phyloP scores from a whole-genome alignment of 108 stramenopile species.

The Pseudonitzschia multiseries region DNA sequence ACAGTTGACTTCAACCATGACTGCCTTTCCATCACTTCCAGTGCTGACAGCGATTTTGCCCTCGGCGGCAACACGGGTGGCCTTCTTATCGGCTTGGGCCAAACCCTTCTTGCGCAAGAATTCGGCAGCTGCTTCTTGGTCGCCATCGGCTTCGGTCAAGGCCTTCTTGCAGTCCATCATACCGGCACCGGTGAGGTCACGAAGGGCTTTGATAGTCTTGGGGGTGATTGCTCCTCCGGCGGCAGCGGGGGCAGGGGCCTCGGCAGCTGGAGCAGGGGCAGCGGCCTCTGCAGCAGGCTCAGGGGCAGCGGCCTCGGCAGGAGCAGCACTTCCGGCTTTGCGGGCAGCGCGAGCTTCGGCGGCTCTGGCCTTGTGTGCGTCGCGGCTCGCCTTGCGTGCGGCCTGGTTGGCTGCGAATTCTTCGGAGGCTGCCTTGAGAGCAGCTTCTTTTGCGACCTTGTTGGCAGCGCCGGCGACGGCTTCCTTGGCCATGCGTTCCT shows the following conservation, averaged over 20 bases:
- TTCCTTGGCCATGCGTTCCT: constrained; percentile 34
- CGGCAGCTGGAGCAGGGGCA: constrained; percentile 8
- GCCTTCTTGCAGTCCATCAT: constrained; percentile 90
- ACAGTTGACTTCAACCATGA: constrained; percentile 79
- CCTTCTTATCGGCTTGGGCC: constrained; percentile 79
- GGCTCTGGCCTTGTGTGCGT: constrained; percentile 13
- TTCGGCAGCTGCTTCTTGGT: constrained; percentile 61
- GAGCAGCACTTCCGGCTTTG: neutral
- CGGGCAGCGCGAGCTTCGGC: neutral
- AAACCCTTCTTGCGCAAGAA: constrained; percentile 69
- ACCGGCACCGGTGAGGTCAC: constrained; percentile 73
- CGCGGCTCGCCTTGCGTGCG: constrained; percentile 21
- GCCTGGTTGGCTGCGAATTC: constrained; percentile 21
- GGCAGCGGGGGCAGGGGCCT: constrained; percentile 15
- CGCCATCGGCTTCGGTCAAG: constrained; percentile 65
- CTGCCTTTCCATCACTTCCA: constrained; percentile 46
- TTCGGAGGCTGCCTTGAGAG: neutral
- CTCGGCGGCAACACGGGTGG: constrained; percentile 67
- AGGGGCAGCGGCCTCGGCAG: constrained; percentile 2
- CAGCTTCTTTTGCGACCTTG: constrained; percentile 25
- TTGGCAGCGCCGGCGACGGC: constrained; percentile 11
- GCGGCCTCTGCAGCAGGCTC: neutral
- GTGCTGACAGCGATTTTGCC: constrained; percentile 64
- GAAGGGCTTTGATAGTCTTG: constrained; percentile 62
- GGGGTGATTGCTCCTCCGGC: constrained; percentile 22